A percentile compares a stretch with the other conserved stretches of the same genome.
These are phyloP conservation scores for Monascus ruber DNA, from an alignment of 2,329 filamentous ascomycete species.

Conservation along the genomic window DNA sequence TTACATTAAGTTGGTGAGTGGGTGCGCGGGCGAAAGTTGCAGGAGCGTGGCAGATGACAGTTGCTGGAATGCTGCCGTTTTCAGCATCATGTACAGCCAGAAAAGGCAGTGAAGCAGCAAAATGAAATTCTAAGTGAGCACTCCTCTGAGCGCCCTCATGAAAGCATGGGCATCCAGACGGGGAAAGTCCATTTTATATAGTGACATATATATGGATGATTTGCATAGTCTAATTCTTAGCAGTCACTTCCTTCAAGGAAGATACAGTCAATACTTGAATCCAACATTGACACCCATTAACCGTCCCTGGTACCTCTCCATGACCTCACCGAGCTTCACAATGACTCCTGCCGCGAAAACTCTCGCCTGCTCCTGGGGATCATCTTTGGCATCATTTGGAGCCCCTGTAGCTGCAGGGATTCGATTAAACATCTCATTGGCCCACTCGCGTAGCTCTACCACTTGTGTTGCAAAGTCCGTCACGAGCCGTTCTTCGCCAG, in stretches of 20 bases:
- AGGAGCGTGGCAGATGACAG: too few species aligned
- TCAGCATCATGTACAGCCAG: too few species aligned
- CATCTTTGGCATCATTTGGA: slow-evolving; percentile 52
- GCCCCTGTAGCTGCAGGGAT: slow-evolving; percentile 38
- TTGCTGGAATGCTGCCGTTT: too few species aligned
- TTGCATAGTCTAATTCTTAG: neutral
- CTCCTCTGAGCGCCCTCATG: too few species aligned
- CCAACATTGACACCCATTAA: slow-evolving; percentile 58
- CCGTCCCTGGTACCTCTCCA: slow-evolving; percentile 67
- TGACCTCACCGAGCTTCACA: slow-evolving; percentile 68
- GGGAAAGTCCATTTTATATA: too few species aligned
- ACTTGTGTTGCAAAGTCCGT: slow-evolving; percentile 63
- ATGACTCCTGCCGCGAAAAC: slow-evolving; percentile 66
- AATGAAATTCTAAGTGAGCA: too few species aligned
- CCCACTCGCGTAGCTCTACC: slow-evolving; percentile 82
- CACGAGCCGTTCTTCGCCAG: slow-evolving; percentile 57
- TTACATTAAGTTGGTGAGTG: too few species aligned
- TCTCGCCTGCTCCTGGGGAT: slow-evolving; percentile 26
- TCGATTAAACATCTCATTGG: slow-evolving; percentile 59
- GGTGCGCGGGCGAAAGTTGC: too few species aligned
- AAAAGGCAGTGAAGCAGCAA: too few species aligned
- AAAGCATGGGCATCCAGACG: too few species aligned
- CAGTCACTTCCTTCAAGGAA: neutral
- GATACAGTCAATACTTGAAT: slow-evolving; percentile 23
- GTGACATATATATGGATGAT: neutral